Evolutionary conservation across 1,139 yeast genomes (phyloP), one percentile per base, ranked within the genome.

Genomic region (Pichia sp.): DNA sequence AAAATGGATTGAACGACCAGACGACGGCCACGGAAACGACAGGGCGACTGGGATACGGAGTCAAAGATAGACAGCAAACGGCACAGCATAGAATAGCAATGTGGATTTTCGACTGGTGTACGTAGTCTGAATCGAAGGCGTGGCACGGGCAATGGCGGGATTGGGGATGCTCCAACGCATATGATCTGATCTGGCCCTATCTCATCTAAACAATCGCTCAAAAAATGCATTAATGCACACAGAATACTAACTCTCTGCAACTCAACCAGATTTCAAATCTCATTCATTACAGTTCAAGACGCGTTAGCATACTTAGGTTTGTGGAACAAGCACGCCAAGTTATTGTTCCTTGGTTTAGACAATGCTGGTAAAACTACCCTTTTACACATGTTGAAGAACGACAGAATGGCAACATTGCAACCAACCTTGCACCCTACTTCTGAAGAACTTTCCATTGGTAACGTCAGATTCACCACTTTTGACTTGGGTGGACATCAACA

Each of bases 391-490:
- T 74, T 91, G 60, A 91, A 83, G 70, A 93, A 91, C 59, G 99
- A 91, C 63, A 80, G 99, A 66, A 75, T 91, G 65, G 98, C 98
- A 40, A 87, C 96, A 33, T 75, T 91, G 55, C 96, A 87, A 63
- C 98, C 98, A 50, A 91, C 99, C 22, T 77, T 91, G 64, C 99
- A 91, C 62, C 99, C 99, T 52, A 86, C 98, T 24, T 86, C 96
- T 18, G 99, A 91, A 65, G 99, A 91, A 62, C 74, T 91, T 53
- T 93, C 97, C 42, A 91, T 91, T 55, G 98, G 97, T 48, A 82
- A 84, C 49, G 94, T 91, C 47, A 82, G 91, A 62, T 91, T 91
- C 72, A 91, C 99, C 44, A 93, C 98, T 28, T 91, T 91, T 54
- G 99, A 91, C 63, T 73, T 91, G 55, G 99, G 99, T 62, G 99